These are phyloP conservation scores for Trametes cinnabarina DNA, from an alignment of 768 basidiomycete genomes.

Conservation along the genomic window DNA sequence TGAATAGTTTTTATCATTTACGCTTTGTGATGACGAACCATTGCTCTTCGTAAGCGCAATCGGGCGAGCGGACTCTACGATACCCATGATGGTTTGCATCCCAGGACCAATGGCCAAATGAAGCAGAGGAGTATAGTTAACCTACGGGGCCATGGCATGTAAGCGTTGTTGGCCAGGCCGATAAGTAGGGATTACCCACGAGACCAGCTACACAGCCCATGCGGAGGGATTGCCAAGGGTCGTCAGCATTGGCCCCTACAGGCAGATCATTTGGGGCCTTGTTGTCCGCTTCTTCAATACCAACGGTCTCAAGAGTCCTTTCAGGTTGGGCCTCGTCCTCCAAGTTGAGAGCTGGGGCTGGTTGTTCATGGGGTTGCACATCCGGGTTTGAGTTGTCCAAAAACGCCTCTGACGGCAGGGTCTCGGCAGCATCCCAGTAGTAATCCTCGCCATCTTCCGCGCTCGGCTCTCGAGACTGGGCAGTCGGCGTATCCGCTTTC, in stretches of 20 bases:
- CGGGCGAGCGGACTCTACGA: constrained; percentile 26
- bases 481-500: neutral
- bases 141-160: neutral
- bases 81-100: constrained; percentile 31
- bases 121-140: constrained; percentile 8
- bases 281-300: neutral
- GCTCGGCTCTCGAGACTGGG: neutral
- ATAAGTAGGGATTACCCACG: neutral
- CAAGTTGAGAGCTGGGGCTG: neutral
- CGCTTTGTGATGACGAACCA: constrained; percentile 6
- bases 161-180: neutral
- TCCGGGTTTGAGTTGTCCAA: neutral
- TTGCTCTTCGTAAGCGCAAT: neutral
- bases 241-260: neutral
- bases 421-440: constrained; percentile 8
- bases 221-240: neutral
- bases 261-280: neutral
- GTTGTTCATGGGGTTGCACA: neutral
- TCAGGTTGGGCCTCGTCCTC: neutral
- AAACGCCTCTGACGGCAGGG: neutral
- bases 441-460: constrained; percentile 9
- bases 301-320: neutral
- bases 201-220: neutral
- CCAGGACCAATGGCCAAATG: neutral
- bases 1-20: neutral